phyloP scores from a whole-genome alignment of 768 basidiomycete species.

The Mrakia gelida region DNA sequence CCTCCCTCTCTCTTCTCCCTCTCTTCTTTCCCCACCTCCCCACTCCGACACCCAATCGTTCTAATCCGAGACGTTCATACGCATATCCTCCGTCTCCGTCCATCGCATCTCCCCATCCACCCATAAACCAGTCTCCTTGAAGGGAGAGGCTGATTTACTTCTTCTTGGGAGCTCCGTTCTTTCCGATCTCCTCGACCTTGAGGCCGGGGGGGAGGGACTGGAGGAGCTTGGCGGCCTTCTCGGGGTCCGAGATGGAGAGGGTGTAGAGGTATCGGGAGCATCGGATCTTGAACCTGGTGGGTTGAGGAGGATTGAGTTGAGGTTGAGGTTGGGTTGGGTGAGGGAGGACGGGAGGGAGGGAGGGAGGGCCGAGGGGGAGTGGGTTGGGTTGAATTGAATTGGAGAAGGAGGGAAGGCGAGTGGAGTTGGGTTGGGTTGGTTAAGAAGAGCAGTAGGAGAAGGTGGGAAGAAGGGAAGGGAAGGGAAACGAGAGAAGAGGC shows the following conservation, averaged over 20 bases:
- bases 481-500: not conserved
- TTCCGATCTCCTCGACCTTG: slow-evolving; percentile 65
- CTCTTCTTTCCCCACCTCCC: not conserved
- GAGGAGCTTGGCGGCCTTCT: slow-evolving; percentile 97
- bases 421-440: not conserved
- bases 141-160: slow-evolving; percentile 31
- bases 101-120: not conserved
- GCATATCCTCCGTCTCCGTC: not conserved
- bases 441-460: too few species aligned
- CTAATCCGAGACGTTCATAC: slow-evolving; percentile 1
- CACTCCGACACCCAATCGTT: not conserved
- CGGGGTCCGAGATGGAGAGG: slow-evolving; percentile 88
- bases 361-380: not conserved
- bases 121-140: not conserved
- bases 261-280: slow-evolving; percentile 86
- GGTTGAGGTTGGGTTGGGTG: slow-evolving; percentile 23
- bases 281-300: slow-evolving; percentile 96
- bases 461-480: not conserved
- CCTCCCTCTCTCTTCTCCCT: not conserved
- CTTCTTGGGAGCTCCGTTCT: slow-evolving; percentile 59
- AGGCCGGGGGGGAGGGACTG: slow-evolving; percentile 91
- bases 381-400: not conserved
- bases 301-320: slow-evolving; percentile 37
- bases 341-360: not conserved
- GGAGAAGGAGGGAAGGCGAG: too few species aligned